phyloP scores from a whole-genome alignment of 2,329 filamentous ascomycete species.

The Anisogramma anomala region DNA sequence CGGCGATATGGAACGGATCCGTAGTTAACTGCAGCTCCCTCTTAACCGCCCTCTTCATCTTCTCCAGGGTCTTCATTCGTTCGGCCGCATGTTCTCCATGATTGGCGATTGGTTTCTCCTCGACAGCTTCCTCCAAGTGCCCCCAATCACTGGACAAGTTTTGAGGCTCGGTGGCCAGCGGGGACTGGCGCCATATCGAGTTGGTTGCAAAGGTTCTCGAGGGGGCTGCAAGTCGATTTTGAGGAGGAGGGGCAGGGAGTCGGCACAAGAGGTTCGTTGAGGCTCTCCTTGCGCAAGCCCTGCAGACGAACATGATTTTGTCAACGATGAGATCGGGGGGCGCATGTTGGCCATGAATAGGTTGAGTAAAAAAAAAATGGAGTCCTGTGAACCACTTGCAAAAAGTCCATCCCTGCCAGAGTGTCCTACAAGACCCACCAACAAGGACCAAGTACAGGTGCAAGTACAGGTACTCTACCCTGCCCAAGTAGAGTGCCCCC shows the following conservation, averaged over 20 bases:
- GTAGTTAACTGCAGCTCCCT: constrained; percentile 51
- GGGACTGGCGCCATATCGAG: constrained; percentile 1
- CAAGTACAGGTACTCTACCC: too few relatives aligned
- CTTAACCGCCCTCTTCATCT: constrained; percentile 15
- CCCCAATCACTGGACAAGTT: constrained; percentile 4
- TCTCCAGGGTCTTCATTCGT: constrained; percentile 22
- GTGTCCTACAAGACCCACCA: too few relatives aligned
- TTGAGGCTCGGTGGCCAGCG: neutral
- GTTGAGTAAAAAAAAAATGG: constrained; percentile 1
- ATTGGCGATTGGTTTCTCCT: constrained; percentile 5
- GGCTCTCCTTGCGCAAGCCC: constrained; percentile 24
- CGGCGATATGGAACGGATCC: constrained; percentile 63
- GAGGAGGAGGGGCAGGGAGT: neutral
- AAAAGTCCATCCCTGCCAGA: too few relatives aligned
- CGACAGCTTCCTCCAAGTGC: constrained; percentile 2
- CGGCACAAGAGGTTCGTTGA: constrained; percentile 14
- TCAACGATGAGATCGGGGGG: neutral
- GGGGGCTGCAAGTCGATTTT: constrained; percentile 11
- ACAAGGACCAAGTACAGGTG: too few relatives aligned
- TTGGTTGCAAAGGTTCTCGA: constrained; percentile 10
- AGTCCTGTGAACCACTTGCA: neutral
- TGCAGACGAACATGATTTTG: constrained; percentile 28
- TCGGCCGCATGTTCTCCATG: constrained; percentile 15
- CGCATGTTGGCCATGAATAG: neutral
- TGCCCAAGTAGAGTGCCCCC: too few relatives aligned